Evolutionary conservation across 805 yeast species (phyloP), one percentile per base, ranked within the genome.

Genomic region (Candida ovalis): DNA sequence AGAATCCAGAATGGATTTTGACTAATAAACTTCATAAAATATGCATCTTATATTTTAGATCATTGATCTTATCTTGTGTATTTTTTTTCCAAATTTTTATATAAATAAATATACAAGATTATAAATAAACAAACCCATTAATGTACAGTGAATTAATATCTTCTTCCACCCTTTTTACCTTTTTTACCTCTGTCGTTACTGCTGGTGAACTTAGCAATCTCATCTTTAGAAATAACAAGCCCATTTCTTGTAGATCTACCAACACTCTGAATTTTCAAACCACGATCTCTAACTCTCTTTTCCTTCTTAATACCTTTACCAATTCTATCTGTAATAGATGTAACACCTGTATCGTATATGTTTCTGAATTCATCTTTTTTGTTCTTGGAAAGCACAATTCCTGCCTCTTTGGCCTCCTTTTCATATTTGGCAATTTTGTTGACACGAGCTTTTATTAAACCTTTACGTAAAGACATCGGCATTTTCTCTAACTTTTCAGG

Each of bases 381-480:
- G 24, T 76, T 81, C 58, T 78, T 82, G 3, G 96, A 81, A 39
- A 92, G 70, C n/a, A 94, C 77, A 47, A 92, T 87, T 13, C 98
- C 98, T 4, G 95, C 96, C 18, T 92, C 92, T 52, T 73, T 77
- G 7, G 99, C 97, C 44, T 88, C 90, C 44, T 75, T 71, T 63
- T 88, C 96, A 59, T 74, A 80, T 57, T 77, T 77, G 22, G 69
- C 62, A 18, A 80, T 77, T 53, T 81, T 77, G 19, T 69, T 63
- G 32, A 76, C 67, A 41, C 83, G 77, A 40, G 82, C 75, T 32
- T 73, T 68, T 23, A 88, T 71, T 84, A 91, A 86, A 2, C 96
- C 96, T 61, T 86, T 87, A 47, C 97, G 77, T 73, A 89, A 81
- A 18, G 78, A 65, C 90, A 94, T 91, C 19, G 98, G 96, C 80